phyloP scores from a whole-genome alignment of 345 rosid species.

The Moringa oleifera region DNA sequence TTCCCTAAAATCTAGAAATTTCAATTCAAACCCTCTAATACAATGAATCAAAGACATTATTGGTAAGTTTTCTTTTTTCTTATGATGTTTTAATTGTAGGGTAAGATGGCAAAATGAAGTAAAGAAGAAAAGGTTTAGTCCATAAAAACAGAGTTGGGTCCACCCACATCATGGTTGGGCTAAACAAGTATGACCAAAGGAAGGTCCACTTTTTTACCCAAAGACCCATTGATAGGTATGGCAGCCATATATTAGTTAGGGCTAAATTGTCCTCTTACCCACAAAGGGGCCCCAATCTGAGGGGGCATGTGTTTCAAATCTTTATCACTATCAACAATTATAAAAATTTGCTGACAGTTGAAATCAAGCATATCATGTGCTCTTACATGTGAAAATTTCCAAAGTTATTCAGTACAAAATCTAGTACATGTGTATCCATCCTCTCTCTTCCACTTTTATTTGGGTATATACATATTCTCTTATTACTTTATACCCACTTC shows the following conservation, averaged over 20 bases:
- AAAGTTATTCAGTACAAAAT: constrained; percentile 7
- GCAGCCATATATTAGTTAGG: constrained; percentile 1
- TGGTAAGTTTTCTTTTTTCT: no score
- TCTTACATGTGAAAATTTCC: constrained; percentile 22
- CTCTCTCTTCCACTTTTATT: no score
- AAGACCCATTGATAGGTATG: constrained; percentile 4
- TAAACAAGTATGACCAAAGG: constrained; percentile 1
- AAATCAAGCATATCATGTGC: constrained; percentile 30
- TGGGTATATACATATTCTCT: neutral
- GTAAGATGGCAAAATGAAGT: no score
- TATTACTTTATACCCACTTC: no score
- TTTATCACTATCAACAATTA: neutral
- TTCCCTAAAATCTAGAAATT: no score
- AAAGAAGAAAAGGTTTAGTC: neutral
- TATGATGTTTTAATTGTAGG: no score
- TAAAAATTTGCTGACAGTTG: constrained; percentile 5
- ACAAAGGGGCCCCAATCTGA: constrained; percentile 2
- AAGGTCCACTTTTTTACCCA: neutral
- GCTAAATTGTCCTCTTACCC: constrained; percentile 10
- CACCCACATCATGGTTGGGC: constrained; percentile 12
- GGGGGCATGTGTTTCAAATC: neutral
- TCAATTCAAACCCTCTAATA: no score
- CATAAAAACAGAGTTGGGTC: constrained; percentile 12
- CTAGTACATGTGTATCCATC: constrained; percentile 8
- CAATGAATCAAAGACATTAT: no score